Evolutionary conservation across 495 filamentous ascomycete species (phyloP).

Genomic region (Xylaria intraflava): DNA sequence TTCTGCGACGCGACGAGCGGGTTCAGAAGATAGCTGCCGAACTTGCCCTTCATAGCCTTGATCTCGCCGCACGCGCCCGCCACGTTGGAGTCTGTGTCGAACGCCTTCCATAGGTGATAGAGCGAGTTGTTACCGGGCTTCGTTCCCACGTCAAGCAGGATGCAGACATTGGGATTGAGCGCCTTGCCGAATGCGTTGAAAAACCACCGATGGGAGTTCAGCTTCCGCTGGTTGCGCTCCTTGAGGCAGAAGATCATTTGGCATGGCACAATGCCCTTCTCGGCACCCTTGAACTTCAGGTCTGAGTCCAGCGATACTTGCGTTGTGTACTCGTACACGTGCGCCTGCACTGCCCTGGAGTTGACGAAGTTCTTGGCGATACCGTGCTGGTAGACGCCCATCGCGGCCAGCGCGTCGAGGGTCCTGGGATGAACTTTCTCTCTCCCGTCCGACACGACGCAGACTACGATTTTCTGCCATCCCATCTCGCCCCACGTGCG

Average conservation of each 20-base stretch:
- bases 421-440: conserved; percentile 92
- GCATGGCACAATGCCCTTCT: conserved; percentile 97
- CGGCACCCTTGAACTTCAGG: conserved; percentile 96
- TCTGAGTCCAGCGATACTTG: conserved; percentile 94
- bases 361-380: conserved; percentile 99
- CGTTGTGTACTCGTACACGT: conserved; percentile 98
- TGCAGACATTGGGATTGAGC: conserved; percentile 91
- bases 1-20: conserved; percentile 96
- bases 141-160: conserved; percentile 92
- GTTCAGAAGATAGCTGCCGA: conserved; percentile 76
- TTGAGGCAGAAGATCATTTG: conserved; percentile 99
- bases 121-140: conserved; percentile 77
- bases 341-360: conserved; percentile 71
- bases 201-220: conserved; percentile 99
- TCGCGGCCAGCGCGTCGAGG: conserved; percentile 88
- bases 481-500: conserved; percentile 95
- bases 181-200: conserved; percentile 97
- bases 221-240: conserved; percentile 95
- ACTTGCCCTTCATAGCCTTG: conserved; percentile 86
- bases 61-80: conserved; percentile 97
- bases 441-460: conserved; percentile 89
- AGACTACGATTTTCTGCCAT: conserved; percentile 99
- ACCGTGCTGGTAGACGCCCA: conserved; percentile 98
- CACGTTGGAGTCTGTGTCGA: conserved; percentile 94
- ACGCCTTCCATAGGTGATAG: conserved; percentile 99